Conservation (phyloP, 2,329 filamentous ascomycete species). For the Alternaria sp. region DNA sequence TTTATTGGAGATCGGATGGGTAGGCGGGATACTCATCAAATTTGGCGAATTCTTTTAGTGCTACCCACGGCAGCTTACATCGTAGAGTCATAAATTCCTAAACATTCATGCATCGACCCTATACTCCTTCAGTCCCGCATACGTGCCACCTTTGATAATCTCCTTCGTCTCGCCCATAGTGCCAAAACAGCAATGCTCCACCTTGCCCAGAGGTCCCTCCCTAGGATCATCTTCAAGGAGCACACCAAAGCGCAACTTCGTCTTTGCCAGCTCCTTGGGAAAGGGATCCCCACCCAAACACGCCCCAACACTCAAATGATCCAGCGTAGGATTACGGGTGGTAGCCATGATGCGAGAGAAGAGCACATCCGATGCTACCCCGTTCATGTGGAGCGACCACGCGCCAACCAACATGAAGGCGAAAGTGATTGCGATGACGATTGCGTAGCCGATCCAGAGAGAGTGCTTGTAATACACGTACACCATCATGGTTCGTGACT, state of each 20-base stretch:
- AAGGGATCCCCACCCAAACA: constrained; percentile 52
- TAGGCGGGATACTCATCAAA: not conserved
- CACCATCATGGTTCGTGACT: constrained; percentile 33
- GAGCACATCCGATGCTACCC: constrained; percentile 45
- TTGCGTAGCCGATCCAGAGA: constrained; percentile 48
- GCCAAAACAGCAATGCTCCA: constrained; percentile 51
- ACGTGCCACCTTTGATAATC: constrained; percentile 47
- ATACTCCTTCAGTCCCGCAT: constrained; percentile 38
- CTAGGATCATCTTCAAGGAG: constrained; percentile 44
- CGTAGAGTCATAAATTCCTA: not conserved
- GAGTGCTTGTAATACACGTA: constrained; percentile 40
- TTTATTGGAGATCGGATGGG: not conserved
- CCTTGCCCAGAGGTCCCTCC: constrained; percentile 38
- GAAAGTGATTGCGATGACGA: constrained; percentile 39
- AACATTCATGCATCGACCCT: not conserved
- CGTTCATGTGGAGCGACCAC: constrained; percentile 44
- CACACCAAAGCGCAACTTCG: constrained; percentile 50
- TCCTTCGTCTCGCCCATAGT: constrained; percentile 46
- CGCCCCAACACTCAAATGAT: constrained; percentile 47
- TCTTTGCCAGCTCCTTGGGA: constrained; percentile 46
- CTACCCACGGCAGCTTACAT: not conserved
- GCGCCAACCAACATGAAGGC: constrained; percentile 40
- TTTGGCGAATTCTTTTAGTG: rapidly evolving
- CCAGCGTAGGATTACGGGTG: constrained; percentile 48
- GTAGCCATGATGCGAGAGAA: constrained; percentile 49